phyloP scores from a whole-genome alignment of 495 filamentous ascomycete genomes.

The Jackrogersella minutella region DNA sequence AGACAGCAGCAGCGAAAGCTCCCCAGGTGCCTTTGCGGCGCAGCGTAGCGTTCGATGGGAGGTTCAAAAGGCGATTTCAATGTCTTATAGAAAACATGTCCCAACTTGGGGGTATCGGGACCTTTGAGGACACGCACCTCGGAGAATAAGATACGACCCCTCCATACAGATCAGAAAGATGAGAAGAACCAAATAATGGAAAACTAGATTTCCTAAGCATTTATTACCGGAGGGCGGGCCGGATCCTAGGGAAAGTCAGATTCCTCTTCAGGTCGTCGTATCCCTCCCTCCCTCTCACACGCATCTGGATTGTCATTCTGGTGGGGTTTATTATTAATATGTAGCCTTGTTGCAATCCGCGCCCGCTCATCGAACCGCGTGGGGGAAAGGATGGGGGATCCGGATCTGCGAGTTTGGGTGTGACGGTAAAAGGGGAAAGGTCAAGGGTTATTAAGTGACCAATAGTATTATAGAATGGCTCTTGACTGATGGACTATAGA shows the following conservation, averaged over 20 bases:
- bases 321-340: constrained; percentile 20
- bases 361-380: constrained; percentile 22
- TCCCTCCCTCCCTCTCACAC: not conserved
- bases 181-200: not conserved
- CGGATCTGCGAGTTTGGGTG: constrained; percentile 15
- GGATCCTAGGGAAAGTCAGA: constrained; percentile 1
- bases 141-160: constrained; percentile 1
- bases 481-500: constrained; percentile 3
- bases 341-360: constrained; percentile 31
- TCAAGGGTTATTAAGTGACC: constrained; percentile 4
- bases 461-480: constrained; percentile 16
- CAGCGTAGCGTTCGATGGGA: constrained; percentile 18
- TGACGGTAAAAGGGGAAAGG: constrained; percentile 1
- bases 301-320: constrained; percentile 9
- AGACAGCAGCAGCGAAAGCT: constrained; percentile 21
- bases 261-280: constrained; percentile 9
- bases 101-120: constrained; percentile 1
- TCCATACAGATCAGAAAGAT: not conserved
- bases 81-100: constrained; percentile 10
- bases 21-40: constrained; percentile 30
- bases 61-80: constrained; percentile 12
- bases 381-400: constrained; percentile 26
- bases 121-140: not conserved
- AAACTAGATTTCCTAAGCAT: no score
- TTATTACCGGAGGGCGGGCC: constrained; percentile 4